Evolutionary conservation across 257 asterid species (phyloP), one percentile per base, ranked within the genome.

Genomic region (Schizonepeta tenuifolia): DNA sequence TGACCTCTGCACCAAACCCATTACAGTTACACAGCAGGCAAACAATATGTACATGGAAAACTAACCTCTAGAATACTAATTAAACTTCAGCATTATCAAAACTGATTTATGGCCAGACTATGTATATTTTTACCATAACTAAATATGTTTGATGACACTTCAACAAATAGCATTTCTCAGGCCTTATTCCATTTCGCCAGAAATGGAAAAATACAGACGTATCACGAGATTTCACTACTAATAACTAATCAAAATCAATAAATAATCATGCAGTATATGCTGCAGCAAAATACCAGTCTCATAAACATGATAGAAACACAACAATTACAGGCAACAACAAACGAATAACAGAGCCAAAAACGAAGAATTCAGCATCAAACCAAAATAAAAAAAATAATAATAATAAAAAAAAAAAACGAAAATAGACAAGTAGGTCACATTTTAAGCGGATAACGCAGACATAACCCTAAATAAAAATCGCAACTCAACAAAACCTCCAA

Each of bases 401-500:
- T 26, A n/a, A 58, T 49, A n/a, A n/a, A n/a, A n/a, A n/a, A n/a
- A n/a, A n/a, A n/a, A n/a, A n/a, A n/a, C n/a, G n/a, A n/a, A n/a
- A n/a, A n/a, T 9, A 4, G 51, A 72, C 22, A 43, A 63, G 74
- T 62, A 5, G 40, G 21, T 53, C 17, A 54, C 26, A 14, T 10
- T 49, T 50, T n/a, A 7, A 65, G 71, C 67, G 35, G 44, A 49
- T 65, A 20, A 54, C 15, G 7, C 28, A 36, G 36, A 33, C 11
- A n/a, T 33, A 60, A 18, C 68, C 73, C 79, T 15, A 68, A 22
- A 7, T 43, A 58, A 63, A 41, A 72, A 56, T 6, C 2, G 56
- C 4, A 21, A 40, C 77, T 38, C 43, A 68, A 33, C 36, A 44
- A 55, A 76, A 76, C 43, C 51, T 10, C 24, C 7, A 60, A 21